Base-by-base conservation (phyloP, 2,329 filamentous ascomycete genomes). In the Paraphaeosphaeria minitans region DNA sequence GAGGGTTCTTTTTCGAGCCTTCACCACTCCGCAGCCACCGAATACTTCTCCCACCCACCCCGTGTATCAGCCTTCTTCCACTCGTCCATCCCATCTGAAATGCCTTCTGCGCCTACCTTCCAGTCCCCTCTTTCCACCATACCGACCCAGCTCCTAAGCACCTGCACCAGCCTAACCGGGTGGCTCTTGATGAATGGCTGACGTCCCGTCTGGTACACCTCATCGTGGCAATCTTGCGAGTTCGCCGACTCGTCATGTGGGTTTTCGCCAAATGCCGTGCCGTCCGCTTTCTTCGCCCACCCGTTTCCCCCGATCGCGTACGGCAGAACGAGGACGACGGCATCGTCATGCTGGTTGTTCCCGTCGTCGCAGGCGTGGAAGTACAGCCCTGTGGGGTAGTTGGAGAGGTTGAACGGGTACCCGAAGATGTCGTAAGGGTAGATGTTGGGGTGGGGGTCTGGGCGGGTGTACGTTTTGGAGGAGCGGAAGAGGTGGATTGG, bases 41-140 rank as follows among this genome's bases (percentile, higher is more conserved):
- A 57, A 55, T 61, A 68, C 33, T 55, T 57, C 42, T 60, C 55
- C 59, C 60, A 64, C 19, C 46, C 46, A 19, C 58, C 53, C 27
- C 62, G 55, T 35, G 43, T 60, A 55, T 67, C 63, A 12, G 63
- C 66, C 33, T 65, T 60, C 46, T 55, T 64, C 62, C 62, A 69
- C 52, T 62, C 61, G 16, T 66, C 57, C 24, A 69, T 62, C n/a
- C 57, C 63, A n/a, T 61, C 58, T 16, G 47, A 51, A 31, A 68
- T 60, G 7, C 65, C 65, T 33, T 61, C 53, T 33, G 56, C 57
- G 43, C 63, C 58, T 19, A 68, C 57, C 24, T 59, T 43, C 65
- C 66, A 69, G 50, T 64, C 60, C 16, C 61, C 66, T 29, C 55
- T 61, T 53, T 69, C 62, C n/a, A 69, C 55, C 58, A 66, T 66